phyloP scores from a whole-genome alignment of 2,329 filamentous ascomycete genomes.

The Ophidiomyces ophidiicola region DNA sequence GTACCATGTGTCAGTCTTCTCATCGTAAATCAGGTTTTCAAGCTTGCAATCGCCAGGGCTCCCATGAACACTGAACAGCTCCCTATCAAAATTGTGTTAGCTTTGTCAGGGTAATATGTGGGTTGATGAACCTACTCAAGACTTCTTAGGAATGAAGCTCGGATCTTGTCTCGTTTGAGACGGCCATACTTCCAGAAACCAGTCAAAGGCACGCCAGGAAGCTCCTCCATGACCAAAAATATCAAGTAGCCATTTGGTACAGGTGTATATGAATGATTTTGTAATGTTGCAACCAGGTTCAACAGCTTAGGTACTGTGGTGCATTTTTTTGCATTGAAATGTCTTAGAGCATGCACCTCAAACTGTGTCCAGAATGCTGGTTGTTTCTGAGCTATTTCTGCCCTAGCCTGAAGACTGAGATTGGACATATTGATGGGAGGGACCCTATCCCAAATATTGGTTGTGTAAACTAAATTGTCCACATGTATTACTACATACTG shows the following conservation, averaged over 20 bases:
- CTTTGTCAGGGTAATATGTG: neutral
- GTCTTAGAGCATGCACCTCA: neutral
- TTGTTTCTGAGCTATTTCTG: neutral
- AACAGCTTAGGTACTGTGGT: slow-evolving; percentile 6
- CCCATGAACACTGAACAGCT: neutral
- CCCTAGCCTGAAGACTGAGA: neutral
- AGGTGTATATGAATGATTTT: neutral
- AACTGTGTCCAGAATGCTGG: neutral
- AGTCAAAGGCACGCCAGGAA: slow-evolving; percentile 9
- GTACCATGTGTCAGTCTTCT: slow-evolving; percentile 11
- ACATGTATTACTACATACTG: slow-evolving; percentile 4
- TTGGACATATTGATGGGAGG: neutral
- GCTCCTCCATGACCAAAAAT: slow-evolving; percentile 11
- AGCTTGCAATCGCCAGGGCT: neutral
- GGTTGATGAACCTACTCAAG: neutral
- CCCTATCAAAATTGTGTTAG: slow-evolving; percentile 1
- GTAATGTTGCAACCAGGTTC: neutral
- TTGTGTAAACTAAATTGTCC: neutral
- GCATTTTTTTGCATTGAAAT: slow-evolving; percentile 5
- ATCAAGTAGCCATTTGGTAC: slow-evolving; percentile 12
- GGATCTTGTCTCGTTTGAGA: slow-evolving; percentile 6
- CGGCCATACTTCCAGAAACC: slow-evolving; percentile 4
- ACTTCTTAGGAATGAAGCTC: slow-evolving; percentile 1
- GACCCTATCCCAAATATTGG: slow-evolving; percentile 1
- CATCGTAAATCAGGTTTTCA: slow-evolving; percentile 10